phyloP scores from a whole-genome alignment of 1,284 basidiomycete species.

The Stygiomarasmius scandens region DNA sequence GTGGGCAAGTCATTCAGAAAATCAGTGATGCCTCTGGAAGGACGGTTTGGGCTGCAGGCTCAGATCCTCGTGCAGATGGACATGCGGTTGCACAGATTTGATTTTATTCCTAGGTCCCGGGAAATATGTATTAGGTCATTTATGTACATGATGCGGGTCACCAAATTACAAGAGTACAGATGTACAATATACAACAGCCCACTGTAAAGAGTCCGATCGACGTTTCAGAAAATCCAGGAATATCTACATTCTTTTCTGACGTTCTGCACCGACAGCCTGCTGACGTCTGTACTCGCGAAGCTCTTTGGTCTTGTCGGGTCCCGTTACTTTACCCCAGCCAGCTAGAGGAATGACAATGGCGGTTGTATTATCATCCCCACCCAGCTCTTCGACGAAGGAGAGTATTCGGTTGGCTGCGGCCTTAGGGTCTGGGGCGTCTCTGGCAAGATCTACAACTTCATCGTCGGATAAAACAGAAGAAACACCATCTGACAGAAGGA shows the following conservation, averaged over 20 bases:
- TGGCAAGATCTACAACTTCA: conserved; percentile 90
- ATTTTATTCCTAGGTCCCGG: neutral
- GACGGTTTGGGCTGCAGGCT: conserved; percentile 86
- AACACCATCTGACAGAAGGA: conserved; percentile 89
- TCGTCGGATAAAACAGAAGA: conserved; percentile 91
- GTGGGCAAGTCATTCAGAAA: conserved; percentile 91
- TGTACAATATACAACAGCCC: neutral
- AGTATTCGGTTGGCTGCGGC: conserved; percentile 84
- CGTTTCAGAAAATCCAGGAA: neutral
- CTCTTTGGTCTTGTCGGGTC: conserved; percentile 79
- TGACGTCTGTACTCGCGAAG: conserved; percentile 78
- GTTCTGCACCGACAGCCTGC: conserved; percentile 67
- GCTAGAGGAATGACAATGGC: conserved; percentile 91
- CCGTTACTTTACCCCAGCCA: conserved; percentile 86
- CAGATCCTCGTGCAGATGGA: conserved; percentile 86
- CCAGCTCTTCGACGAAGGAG: conserved; percentile 88
- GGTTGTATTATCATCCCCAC: conserved; percentile 90
- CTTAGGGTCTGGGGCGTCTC: conserved; percentile 73
- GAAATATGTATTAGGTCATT: neutral
- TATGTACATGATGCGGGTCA: too few relatives aligned
- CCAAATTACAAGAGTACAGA: neutral
- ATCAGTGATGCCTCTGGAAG: conserved; percentile 65
- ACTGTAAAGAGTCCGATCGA: neutral
- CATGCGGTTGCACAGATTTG: conserved; percentile 84
- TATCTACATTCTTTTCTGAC: conserved; percentile 69